A percentile compares a stretch with the other conserved stretches of the same genome.
Conservation (phyloP, 2,329 filamentous ascomycete genomes). For the Corynespora cassiicola region DNA sequence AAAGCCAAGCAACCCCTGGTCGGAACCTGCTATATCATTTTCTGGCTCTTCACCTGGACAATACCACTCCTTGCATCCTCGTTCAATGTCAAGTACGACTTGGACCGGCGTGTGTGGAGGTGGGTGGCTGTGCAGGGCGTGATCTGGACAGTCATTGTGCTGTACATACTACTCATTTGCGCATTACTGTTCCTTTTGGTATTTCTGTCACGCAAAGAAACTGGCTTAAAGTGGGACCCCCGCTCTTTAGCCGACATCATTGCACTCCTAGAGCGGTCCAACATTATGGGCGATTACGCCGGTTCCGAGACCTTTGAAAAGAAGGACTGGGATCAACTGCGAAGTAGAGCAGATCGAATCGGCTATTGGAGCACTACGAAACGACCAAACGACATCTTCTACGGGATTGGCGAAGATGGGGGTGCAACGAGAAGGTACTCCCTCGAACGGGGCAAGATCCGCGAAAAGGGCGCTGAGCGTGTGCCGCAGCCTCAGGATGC, state of each 20-base stretch:
- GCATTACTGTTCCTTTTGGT: constrained; percentile 65
- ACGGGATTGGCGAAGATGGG: constrained; percentile 75
- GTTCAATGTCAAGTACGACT: constrained; percentile 71
- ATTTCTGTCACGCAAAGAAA: constrained; percentile 70
- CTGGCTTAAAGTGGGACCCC: constrained; percentile 85
- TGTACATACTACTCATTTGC: constrained; percentile 73
- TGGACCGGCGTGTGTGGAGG: constrained; percentile 68
- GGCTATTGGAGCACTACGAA: constrained; percentile 83
- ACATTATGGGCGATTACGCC: constrained; percentile 75
- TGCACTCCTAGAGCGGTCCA: constrained; percentile 79
- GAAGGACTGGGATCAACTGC: constrained; percentile 60
- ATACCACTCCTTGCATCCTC: constrained; percentile 81
- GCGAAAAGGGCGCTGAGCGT: constrained; percentile 50
- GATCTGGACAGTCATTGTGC: constrained; percentile 76
- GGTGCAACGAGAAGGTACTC: constrained; percentile 59
- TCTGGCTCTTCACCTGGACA: constrained; percentile 81
- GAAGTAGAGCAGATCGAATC: constrained; percentile 71
- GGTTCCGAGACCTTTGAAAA: constrained; percentile 68
- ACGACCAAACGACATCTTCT: constrained; percentile 72
- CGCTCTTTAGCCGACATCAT: constrained; percentile 82
- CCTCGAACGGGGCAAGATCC: constrained; percentile 55
- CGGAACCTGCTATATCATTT: constrained; percentile 69
- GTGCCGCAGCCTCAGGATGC: constrained; percentile 16
- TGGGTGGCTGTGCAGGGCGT: constrained; percentile 82
- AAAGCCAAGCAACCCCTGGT: constrained; percentile 71